Evolutionary conservation across 2,329 filamentous ascomycete genomes (phyloP).

Genomic region (Rutstroemia sp.): DNA sequence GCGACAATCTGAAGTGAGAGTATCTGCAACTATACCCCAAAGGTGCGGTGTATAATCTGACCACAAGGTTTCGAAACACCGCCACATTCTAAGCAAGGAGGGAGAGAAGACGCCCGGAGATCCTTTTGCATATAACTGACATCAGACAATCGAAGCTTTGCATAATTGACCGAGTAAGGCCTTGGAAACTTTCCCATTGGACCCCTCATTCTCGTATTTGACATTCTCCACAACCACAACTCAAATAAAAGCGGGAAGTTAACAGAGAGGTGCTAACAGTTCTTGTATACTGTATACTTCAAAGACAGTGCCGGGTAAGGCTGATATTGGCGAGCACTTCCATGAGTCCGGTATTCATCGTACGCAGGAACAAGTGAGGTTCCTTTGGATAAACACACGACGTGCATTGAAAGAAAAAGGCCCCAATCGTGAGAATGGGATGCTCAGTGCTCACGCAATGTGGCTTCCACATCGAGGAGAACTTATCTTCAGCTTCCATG

Average conservation of each 20-base stretch:
- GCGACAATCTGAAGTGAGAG: not conserved
- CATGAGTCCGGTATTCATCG: not conserved
- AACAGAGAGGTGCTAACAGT: not conserved
- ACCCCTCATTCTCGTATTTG: not conserved
- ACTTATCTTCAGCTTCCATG: not conserved
- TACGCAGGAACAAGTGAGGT: constrained; percentile 5
- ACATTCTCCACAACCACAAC: not conserved
- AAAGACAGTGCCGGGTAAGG: constrained; percentile 4
- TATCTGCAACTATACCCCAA: not conserved
- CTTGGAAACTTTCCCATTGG: not conserved
- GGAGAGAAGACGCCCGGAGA: not conserved
- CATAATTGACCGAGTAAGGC: constrained; percentile 4
- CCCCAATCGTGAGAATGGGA: not conserved
- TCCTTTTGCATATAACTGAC: constrained; percentile 4
- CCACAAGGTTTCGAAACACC: not conserved
- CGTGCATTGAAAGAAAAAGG: not conserved
- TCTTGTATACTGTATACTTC: not conserved
- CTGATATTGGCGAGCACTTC: constrained; percentile 4
- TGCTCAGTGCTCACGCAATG: not conserved
- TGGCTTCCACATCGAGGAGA: not conserved
- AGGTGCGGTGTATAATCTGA: not conserved
- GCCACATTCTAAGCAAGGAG: constrained; percentile 1
- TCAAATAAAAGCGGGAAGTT: not conserved
- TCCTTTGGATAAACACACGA: not conserved
- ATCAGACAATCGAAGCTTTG: constrained; percentile 5